Evolutionary conservation across 2,329 filamentous ascomycete species (phyloP), one percentile per base, ranked within the genome.

Genomic region (Pochonia chlamydosporia): DNA sequence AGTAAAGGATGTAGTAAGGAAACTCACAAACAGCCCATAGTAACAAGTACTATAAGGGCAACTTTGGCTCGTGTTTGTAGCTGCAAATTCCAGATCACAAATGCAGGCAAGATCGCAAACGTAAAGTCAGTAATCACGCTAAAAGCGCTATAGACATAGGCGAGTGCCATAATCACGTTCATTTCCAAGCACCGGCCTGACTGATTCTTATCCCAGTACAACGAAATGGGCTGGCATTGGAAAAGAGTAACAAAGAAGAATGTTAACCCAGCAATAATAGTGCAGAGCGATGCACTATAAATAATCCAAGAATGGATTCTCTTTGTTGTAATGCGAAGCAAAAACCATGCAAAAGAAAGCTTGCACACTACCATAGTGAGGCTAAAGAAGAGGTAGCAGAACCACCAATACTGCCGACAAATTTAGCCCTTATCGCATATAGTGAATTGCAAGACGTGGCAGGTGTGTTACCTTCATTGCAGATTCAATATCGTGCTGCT

Each of bases 21-120:
- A 25, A 64, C 63, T 51, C 58, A 68, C 72, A 74, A 56, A 54
- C 79, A 79, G 24, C 78, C 82, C 64, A 83, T 72, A 6, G 70
- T 69, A 43, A 84, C 62, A 39, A 84, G 69, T 5, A 68, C 66
- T 9, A 73, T 72, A 20, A 82, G 63, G 2, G 76, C 69, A 6
- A 71, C 26, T 56, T 81, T 83, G 3, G 72, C 74, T 47, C 65
- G 69, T 7, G 52, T 54, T 40, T 72, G 72, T 72, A 84, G 80
- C 47, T 81, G 72, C 24, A 82, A 58, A 23, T 72, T 69, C 65
- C 69, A 75, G 1, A 84, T 68, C 3, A 84, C 64, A 49, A 75
- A 74, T 8, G 76, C 68, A 0, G 76, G 77, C 3, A 81, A 58
- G 10, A 79, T 57, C 5, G 74, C 75, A 44, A 78, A 68, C 0